Evolutionary conservation across 371 early-diverging fungal genomes (phyloP).

Genomic region (Dinochytrium kinnereticum): DNA sequence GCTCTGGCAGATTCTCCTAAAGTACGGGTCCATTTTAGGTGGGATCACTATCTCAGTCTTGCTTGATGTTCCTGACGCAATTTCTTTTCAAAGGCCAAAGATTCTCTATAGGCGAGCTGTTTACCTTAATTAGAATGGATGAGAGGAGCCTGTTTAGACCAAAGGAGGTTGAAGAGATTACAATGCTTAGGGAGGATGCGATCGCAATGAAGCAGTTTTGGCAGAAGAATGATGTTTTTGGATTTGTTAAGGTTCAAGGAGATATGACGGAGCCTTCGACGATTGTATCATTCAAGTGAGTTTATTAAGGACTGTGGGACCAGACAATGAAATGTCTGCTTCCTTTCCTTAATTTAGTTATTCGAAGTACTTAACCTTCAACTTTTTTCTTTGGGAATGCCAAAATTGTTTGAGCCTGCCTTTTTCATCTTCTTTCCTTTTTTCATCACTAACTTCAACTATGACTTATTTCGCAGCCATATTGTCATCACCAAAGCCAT

Average conservation of each 20-base stretch:
- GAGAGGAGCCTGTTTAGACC: conserved; percentile 1
- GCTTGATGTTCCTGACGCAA: neutral
- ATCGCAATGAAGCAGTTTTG: neutral
- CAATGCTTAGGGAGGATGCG: neutral
- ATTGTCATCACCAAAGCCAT: conserved; percentile 9
- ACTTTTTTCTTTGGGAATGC: no score
- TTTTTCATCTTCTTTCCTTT: no score
- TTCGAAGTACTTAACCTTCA: no score
- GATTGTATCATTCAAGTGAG: conserved; percentile 1
- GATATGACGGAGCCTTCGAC: neutral
- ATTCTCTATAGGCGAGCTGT: neutral
- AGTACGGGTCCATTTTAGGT: conserved; percentile 11
- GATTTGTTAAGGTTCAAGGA: conserved; percentile 1
- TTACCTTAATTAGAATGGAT: neutral
- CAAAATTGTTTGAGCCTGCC: no score
- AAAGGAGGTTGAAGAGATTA: neutral
- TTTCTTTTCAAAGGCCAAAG: neutral
- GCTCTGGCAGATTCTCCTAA: neutral
- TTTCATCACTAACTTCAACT: no score
- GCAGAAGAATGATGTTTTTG: neutral
- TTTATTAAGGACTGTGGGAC: no score
- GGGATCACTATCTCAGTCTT: neutral
- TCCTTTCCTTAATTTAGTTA: no score
- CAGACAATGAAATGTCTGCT: no score
- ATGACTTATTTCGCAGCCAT: no score